Evolutionary conservation across 768 basidiomycete species (phyloP).

Genomic region (Daedalea quercina): DNA sequence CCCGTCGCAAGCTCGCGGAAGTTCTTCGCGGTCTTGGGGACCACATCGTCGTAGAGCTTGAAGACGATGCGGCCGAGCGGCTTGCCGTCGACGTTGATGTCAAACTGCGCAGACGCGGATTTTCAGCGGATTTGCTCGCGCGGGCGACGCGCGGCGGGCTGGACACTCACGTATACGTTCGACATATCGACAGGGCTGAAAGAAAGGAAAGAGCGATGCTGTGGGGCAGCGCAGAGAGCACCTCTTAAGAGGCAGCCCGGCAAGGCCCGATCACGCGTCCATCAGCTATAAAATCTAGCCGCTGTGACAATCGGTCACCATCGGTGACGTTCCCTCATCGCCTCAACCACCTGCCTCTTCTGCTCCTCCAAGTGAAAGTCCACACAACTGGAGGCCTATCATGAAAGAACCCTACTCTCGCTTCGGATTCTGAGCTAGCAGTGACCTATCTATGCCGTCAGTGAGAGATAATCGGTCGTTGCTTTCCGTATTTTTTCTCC

Average conservation of each 20-base stretch:
- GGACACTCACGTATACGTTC: slow-evolving; percentile 33
- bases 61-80: slow-evolving; percentile 61
- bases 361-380: too few species aligned
- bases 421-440: too few species aligned
- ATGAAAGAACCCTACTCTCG: too few species aligned
- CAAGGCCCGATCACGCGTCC: slow-evolving; percentile 17
- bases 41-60: slow-evolving; percentile 77
- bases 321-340: slow-evolving; percentile 7
- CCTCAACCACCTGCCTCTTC: not conserved
- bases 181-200: slow-evolving; percentile 21
- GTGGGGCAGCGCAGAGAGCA: slow-evolving; percentile 6
- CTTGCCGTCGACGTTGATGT: slow-evolving; percentile 43
- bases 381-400: too few species aligned
- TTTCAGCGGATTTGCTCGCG: not conserved
- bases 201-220: slow-evolving; percentile 11
- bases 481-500: too few species aligned
- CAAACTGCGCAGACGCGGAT: slow-evolving; percentile 41
- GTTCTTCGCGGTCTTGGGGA: slow-evolving; percentile 71
- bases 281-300: slow-evolving; percentile 17
- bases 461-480: too few species aligned
- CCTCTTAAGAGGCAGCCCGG: slow-evolving; percentile 12
- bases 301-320: slow-evolving; percentile 21
- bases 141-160: not conserved
- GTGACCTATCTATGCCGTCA: too few species aligned
- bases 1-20: slow-evolving; percentile 89